Base-by-base conservation (phyloP, 805 yeast species). In the Hyphopichia homilentoma region DNA sequence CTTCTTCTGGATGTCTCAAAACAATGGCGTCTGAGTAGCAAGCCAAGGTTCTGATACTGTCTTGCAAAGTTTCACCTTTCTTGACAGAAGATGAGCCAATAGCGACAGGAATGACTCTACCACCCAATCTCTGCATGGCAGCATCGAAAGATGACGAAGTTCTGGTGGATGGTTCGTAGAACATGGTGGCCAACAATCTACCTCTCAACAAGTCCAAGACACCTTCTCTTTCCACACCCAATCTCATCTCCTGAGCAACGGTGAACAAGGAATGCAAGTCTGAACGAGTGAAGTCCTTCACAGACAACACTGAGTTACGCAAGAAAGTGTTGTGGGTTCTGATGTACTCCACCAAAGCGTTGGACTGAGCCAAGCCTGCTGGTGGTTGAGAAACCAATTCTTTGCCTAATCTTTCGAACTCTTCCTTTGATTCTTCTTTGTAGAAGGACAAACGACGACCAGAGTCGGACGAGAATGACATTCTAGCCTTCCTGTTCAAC, bases 71-170 rank as follows among this genome's bases (percentile, higher is more conserved):
- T 73, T 93, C 99, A 47, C 99, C 99, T 74, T 93, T 93, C 70
- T 87, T 85, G 30, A 89, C 96, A 16, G 96, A 86, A n/a, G 97
- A 89, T 21, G 88, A 74, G 44, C 76, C 79, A 39, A 93, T 84
- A 41, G 84, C 74, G 44, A 93, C 84, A 34, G 94, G 76, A 46
- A 94, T 84, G 47, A 88, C 95, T 64, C 96, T 79, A 57, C 99
- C 99, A 61, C 99, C 99, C 50, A 93, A 74, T 69, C 99, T 84
- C 73, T 93, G 97, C 98, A 93, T 93, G 39, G 99, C 99, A 50
- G 96, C 96, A 60, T 93, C 96, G 59, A 94, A 94, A 1, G 97
- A 93, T 15, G 97, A 80, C 13, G 94, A 79, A 21, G 99, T 93
- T 67, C 99, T 79, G 24, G 99, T 94, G 5, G 96, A 87, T 47